These are phyloP conservation scores for Colletotrichum viniferum DNA, from an alignment of 2,329 filamentous ascomycete genomes.

Conservation along the genomic window DNA sequence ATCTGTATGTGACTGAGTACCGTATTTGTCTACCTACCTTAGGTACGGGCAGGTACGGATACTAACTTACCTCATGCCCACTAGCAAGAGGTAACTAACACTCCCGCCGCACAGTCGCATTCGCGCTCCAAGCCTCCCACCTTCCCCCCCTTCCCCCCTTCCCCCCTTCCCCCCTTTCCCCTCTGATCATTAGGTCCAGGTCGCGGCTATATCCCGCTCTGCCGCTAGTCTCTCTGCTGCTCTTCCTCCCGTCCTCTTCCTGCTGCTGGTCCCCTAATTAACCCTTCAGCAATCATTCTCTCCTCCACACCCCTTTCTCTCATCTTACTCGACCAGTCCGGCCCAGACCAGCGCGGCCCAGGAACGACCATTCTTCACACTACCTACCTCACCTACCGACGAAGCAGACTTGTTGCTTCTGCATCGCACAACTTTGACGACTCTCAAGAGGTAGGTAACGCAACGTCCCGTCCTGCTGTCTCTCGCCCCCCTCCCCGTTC, in stretches of 20 bases:
- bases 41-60: not conserved
- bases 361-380: not conserved
- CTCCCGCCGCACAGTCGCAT: not conserved
- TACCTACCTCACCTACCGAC: not conserved
- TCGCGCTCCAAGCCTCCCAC: not conserved
- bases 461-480: not conserved
- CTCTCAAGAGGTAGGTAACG: not conserved
- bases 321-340: slow-evolving; percentile 4
- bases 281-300: not conserved
- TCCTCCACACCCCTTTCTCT: not conserved
- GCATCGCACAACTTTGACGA: not conserved
- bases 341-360: not conserved
- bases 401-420: not conserved
- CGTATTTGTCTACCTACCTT: not conserved
- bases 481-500: not conserved
- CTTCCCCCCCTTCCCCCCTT: no score
- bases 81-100: not conserved
- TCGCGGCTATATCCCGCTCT: not conserved
- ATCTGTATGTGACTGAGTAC: not conserved
- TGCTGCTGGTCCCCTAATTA: not conserved
- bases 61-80: not conserved
- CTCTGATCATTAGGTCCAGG: not conserved
- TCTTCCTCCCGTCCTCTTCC: not conserved
- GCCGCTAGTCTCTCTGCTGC: not conserved
- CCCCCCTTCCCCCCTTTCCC: not conserved